phyloP scores from a whole-genome alignment of 805 yeast genomes.

The Groenewaldozyma salmanticensis region DNA sequence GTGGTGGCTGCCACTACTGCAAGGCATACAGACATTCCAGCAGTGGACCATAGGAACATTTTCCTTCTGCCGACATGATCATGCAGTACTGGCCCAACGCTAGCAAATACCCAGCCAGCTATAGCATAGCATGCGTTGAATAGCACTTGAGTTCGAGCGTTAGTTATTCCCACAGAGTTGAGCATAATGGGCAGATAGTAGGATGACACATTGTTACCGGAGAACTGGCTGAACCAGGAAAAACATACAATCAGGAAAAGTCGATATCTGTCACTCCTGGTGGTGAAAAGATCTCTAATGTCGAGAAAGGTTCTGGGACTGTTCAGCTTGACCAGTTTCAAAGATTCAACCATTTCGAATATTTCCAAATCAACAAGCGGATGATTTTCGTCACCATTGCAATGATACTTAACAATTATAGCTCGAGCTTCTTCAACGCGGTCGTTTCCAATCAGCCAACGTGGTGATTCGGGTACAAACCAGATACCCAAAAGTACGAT shows the following conservation, averaged over 20 bases:
- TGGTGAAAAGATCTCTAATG: slow-evolving; percentile 7
- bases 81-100: slow-evolving; percentile 16
- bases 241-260: slow-evolving; percentile 8
- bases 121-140: slow-evolving; percentile 7
- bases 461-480: slow-evolving; percentile 10
- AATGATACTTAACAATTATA: slow-evolving; percentile 9
- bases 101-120: slow-evolving; percentile 4
- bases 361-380: slow-evolving; percentile 9
- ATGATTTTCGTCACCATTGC: slow-evolving; percentile 7
- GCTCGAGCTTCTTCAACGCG: slow-evolving; percentile 7
- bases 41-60: slow-evolving; percentile 16
- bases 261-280: slow-evolving; percentile 10
- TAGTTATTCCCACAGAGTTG: slow-evolving; percentile 9
- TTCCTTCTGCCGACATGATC: slow-evolving; percentile 23
- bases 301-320: slow-evolving; percentile 13
- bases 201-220: slow-evolving; percentile 8
- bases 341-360: slow-evolving; percentile 7
- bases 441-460: slow-evolving; percentile 12
- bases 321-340: slow-evolving; percentile 6
- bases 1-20: slow-evolving; percentile 21
- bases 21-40: slow-evolving; percentile 17
- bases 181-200: slow-evolving; percentile 35
- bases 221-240: slow-evolving; percentile 7
- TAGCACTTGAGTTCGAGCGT: slow-evolving; percentile 7
- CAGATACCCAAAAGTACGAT: slow-evolving; percentile 2